Conservation (phyloP, 2,329 filamentous ascomycete genomes). For the Penicillium nordicum region DNA sequence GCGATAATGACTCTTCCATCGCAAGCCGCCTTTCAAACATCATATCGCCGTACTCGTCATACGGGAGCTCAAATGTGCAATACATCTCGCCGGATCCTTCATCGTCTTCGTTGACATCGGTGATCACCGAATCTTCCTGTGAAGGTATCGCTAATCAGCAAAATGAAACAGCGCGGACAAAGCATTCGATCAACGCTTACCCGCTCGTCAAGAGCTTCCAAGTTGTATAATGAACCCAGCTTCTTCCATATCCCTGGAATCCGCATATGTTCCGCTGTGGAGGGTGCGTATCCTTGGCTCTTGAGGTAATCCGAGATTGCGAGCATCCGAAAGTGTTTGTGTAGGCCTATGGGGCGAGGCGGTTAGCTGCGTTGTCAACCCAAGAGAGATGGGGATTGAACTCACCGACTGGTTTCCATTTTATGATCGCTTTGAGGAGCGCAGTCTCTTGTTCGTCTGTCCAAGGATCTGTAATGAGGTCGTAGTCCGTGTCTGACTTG, state of each 20-base stretch:
- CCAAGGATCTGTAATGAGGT: constrained; percentile 70
- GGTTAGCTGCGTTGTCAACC: constrained; percentile 2
- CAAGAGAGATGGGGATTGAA: constrained; percentile 8
- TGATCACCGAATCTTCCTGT: constrained; percentile 54
- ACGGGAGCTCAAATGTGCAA: constrained; percentile 63
- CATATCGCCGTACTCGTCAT: constrained; percentile 46
- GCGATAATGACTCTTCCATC: constrained; percentile 43
- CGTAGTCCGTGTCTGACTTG: constrained; percentile 41
- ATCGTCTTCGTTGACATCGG: constrained; percentile 56
- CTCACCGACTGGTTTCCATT: constrained; percentile 91
- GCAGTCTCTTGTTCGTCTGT: constrained; percentile 93
- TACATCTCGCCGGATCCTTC: constrained; percentile 53
- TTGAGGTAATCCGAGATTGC: constrained; percentile 76
- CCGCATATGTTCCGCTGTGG: constrained; percentile 68
- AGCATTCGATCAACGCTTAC: constrained; percentile 49
- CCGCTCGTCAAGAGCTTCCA: constrained; percentile 80
- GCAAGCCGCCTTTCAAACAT: constrained; percentile 49
- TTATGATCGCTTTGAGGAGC: constrained; percentile 86
- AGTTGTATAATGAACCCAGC: constrained; percentile 76
- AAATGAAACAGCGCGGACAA: constrained; percentile 4
- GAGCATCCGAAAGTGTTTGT: constrained; percentile 91
- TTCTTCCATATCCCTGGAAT: constrained; percentile 93
- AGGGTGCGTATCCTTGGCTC: constrained; percentile 72
- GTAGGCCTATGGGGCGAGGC: constrained; percentile 59
- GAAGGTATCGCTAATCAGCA: constrained; percentile 18